Evolutionary conservation across 192 early-diverging fungal species (phyloP), one percentile per base, ranked within the genome.

Genomic region (Neocallimastix lanati): DNA sequence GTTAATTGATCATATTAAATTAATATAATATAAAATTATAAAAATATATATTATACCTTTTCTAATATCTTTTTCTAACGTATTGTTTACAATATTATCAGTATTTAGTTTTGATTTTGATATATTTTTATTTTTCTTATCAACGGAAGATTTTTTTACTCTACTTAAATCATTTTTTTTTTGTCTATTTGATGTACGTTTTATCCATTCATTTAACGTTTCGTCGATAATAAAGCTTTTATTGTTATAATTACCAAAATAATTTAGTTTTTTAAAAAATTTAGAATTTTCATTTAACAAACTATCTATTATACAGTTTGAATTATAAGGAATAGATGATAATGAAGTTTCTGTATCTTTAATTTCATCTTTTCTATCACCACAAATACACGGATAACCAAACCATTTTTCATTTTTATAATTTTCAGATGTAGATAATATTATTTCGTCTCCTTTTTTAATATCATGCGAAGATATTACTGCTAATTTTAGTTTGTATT

Each of bases 381-480:
- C 50, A 67, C 50, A 67, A n/a, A 67, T n/a, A 67, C 50, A 67
- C 4, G 50, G 50, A n/a, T 67, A 67, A 25, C 50, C 50, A 67
- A 67, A 67, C 50, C 50, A 67, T 67, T 25, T 67, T 67, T n/a
- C 50, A 67, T 67, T 67, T n/a, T 67, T n/a, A 67, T n/a, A 25
- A 67, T 2, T 9, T n/a, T 21, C 50, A n/a, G 50, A 2, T 11
- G 21, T 67, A n/a, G 50, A 67, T 67, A 67, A 67, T n/a, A 67
- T 93, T 77, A 94, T 87, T 80, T 94, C 92, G 76, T 91, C 85
- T 77, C 89, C 91, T 28, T 88, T 85, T 37, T 79, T 82, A 14
- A 94, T 89, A 29, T 86, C 85, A 1, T 78, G 81, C 25, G 85
- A 83, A 27, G 92, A 83, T 87, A 93, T 93, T 15, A 94, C 79